A percentile compares a stretch with the other conserved stretches of the same genome.
phyloP scores from a whole-genome alignment of 1,139 yeast species.

The Candida buenavistaensis region DNA sequence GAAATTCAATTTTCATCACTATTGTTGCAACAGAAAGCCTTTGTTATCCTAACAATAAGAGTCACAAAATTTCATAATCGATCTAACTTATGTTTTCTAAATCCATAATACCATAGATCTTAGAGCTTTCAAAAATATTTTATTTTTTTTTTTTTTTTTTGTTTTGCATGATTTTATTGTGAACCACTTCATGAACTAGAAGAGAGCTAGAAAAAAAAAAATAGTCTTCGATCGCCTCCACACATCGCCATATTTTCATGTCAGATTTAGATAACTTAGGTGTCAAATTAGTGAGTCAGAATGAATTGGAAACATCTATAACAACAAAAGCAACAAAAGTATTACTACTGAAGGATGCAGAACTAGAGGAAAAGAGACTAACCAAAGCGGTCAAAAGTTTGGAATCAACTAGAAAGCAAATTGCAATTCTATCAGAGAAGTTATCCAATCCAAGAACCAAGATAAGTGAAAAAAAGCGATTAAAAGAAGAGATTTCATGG shows the following conservation, averaged over 20 bases:
- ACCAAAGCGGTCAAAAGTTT: conserved; percentile 59
- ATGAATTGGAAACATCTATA: conserved; percentile 67
- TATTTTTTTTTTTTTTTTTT: background rate
- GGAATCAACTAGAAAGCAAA: conserved; percentile 41
- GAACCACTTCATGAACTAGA: no score
- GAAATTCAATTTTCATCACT: no score
- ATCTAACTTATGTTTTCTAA: no score
- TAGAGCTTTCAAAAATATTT: no score
- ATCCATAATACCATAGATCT: no score
- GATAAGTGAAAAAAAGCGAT: conserved; percentile 62
- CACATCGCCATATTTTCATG: background rate
- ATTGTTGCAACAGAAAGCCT: no score
- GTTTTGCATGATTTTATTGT: no score
- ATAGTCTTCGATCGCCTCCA: no score
- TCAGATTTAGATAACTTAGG: conserved; percentile 17
- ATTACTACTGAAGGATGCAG: conserved; percentile 62
- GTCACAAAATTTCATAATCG: no score
- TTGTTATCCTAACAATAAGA: no score
- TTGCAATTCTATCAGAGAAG: conserved; percentile 48
- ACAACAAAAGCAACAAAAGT: conserved; percentile 68
- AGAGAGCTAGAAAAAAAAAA: background rate
- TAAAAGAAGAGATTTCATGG: conserved; percentile 56
- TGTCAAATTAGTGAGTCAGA: conserved; percentile 66
- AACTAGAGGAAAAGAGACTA: conserved; percentile 71
- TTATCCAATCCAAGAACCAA: conserved; percentile 56